Conservation (phyloP, 352 stramenopile genomes). For the Phytophthora lateralis region DNA sequence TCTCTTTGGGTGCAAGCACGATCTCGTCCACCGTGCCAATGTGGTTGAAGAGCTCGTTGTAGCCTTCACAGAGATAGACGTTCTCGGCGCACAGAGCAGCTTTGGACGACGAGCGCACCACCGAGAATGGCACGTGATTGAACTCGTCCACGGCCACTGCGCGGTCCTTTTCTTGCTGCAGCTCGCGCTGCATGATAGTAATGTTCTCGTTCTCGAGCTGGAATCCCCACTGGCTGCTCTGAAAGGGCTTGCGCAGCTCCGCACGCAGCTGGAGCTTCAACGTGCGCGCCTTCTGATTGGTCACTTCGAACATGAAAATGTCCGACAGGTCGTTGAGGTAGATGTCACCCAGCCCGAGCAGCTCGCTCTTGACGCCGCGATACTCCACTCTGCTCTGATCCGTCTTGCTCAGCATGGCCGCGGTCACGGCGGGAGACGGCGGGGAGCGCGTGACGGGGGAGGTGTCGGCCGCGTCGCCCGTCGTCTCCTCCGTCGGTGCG, state of each 20-base stretch:
- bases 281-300: constrained; percentile 56
- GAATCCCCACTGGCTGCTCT: constrained; percentile 75
- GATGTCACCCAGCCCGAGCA: constrained; percentile 76
- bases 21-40: constrained; percentile 74
- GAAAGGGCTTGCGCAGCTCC: constrained; percentile 86
- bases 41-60: constrained; percentile 92
- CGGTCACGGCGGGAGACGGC: constrained; percentile 38
- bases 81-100: constrained; percentile 76
- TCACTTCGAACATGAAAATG: constrained; percentile 83
- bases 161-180: constrained; percentile 39
- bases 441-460: constrained; percentile 7
- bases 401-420: constrained; percentile 73
- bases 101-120: constrained; percentile 73
- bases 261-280: constrained; percentile 70
- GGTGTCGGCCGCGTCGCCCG: constrained; percentile 1
- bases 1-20: constrained; percentile 67
- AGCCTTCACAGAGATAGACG: constrained; percentile 83
- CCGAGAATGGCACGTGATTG: constrained; percentile 75
- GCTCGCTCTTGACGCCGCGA: constrained; percentile 51
- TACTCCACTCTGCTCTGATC: constrained; percentile 57
- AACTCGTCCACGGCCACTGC: constrained; percentile 57
- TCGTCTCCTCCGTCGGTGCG: constrained; percentile 16
- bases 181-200: constrained; percentile 52
- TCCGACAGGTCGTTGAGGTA: constrained; percentile 90
- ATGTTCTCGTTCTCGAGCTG: constrained; percentile 91